Evolutionary conservation across 2,329 filamentous ascomycete species (phyloP).

Genomic region (Arthrobotrys sinensis): DNA sequence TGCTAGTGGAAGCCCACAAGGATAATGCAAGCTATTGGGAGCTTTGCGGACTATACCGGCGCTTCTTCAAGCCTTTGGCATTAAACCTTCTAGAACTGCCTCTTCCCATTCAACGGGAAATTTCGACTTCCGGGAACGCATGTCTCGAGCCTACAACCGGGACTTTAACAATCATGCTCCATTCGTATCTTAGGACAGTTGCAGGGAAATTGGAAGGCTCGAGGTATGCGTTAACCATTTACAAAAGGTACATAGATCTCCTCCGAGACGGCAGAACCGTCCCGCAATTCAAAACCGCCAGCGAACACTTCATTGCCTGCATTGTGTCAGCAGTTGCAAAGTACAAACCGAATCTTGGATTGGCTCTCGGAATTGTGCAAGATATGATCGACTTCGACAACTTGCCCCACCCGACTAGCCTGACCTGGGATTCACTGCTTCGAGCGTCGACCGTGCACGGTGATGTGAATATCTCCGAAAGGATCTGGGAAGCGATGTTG

Average conservation of each 20-base stretch:
- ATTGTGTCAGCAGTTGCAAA: conserved; percentile 45
- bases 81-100: conserved; percentile 32
- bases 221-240: conserved; percentile 41
- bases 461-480: conserved; percentile 40
- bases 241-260: conserved; percentile 40
- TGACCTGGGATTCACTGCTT: conserved; percentile 52
- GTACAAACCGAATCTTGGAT: conserved; percentile 45
- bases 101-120: not conserved
- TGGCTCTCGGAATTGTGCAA: conserved; percentile 54
- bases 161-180: conserved; percentile 48
- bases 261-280: conserved; percentile 1
- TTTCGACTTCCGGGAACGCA: not conserved
- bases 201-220: conserved; percentile 52
- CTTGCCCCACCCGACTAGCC: conserved; percentile 40
- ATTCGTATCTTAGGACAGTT: conserved; percentile 53
- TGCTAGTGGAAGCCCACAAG: conserved; percentile 42
- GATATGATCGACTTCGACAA: conserved; percentile 56
- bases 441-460: conserved; percentile 34
- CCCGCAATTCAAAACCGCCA: conserved; percentile 29
- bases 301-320: conserved; percentile 45
- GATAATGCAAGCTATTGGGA: conserved; percentile 37
- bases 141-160: conserved; percentile 37
- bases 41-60: conserved; percentile 36
- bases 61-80: conserved; percentile 40
- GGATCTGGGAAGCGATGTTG: conserved; percentile 58